Base-by-base conservation (phyloP, 208 protist species). In the Trypanosoma melophagium region DNA sequence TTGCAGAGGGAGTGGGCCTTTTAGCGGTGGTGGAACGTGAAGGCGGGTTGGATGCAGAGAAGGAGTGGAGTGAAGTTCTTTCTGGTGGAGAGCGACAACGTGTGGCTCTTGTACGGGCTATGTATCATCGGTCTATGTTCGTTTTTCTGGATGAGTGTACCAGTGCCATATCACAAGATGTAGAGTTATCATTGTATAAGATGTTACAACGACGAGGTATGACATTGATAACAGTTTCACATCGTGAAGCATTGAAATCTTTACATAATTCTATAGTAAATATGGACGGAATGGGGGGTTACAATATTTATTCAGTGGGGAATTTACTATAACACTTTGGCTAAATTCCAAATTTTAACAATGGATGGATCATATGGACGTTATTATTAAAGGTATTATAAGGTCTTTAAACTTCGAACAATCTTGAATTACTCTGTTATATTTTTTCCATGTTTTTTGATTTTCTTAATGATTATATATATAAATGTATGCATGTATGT, bases 71-170 rank as follows among this genome's bases (percentile, higher is more conserved):
- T 21, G 78, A 94, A 51, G 80, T 95, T 13, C 78, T 97, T 22
- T 97, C 93, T 0, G 89, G 91, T 41, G 94, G 94, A 17, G 94
- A 97, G 67, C 71, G 83, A 42, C 94, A 97, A 75, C 83, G 94
- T 16, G 71, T 97, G 35, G 88, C 84, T 14, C 59, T 97, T 17
- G 81, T 93, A 28, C 83, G 92, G 5, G 79, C 95, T 7, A 51
- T 96, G n/a, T 71, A 83, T 31, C 91, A 97, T 60, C 68, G 69
- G 7, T 89, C 94, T 0, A 57, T 69, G 13, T 97, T 97, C 71
- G 90, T 83, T 2, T 80, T 97, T 56, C 76, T 97, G 13, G 94
- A 97, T 66, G 94, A 97, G 59, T 95, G 89, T 76, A 97, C 94
- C 7, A 94, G 85, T 63, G 90, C 90, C 38, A 71, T 97, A 16